Evolutionary conservation across 192 early-diverging fungal species (phyloP), one percentile per base, ranked within the genome.

Genomic region (Endogone sp.): DNA sequence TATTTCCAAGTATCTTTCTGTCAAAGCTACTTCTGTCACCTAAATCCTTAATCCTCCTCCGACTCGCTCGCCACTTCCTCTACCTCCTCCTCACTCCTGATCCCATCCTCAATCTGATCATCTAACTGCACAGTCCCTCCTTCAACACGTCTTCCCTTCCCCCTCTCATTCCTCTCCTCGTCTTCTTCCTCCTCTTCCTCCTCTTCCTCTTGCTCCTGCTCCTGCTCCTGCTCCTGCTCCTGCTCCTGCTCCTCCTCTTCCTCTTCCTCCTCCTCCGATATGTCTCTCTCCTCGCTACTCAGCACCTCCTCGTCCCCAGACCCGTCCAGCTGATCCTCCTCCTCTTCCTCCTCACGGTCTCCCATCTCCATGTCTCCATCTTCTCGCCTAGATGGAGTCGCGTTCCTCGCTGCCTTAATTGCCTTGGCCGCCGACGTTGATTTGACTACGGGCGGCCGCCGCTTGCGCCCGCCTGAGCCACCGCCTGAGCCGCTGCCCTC

Each of bases 71-170:
- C 20, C 25, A 4, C 60, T 20, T 60, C 60, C 4, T 13, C 77
- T 49, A 74, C 73, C 10, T 67, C 70, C 24, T 75, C 73, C 22
- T 75, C 22, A 29, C n/a, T 69, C 21, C 61, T 64, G 2, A 73
- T 67, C 6, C 65, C 64, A 32, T 75, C 69, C 37, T 66, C 66
- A 21, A 71, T 71, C 4, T 25, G 54, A 2, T 76, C 72, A 31
- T 73, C 65, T 64, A 75, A 69, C 37, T 75, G 73, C 26, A 77
- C 69, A 22, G 66, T 70, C 16, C 25, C 67, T 11, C 29, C 57
- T 11, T 21, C 29, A 11, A 58, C 64, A 27, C 25, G 29, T 22
- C 57, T 57, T 25, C 60, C 54, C 56, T 37, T 49, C 3, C 60
- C 75, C 0, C 72, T 71, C 13, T 63, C 66, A 11, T 56, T 63